Evolutionary conservation across 2,329 filamentous ascomycete genomes (phyloP).

Genomic region (Aphanoascus verrucosus): DNA sequence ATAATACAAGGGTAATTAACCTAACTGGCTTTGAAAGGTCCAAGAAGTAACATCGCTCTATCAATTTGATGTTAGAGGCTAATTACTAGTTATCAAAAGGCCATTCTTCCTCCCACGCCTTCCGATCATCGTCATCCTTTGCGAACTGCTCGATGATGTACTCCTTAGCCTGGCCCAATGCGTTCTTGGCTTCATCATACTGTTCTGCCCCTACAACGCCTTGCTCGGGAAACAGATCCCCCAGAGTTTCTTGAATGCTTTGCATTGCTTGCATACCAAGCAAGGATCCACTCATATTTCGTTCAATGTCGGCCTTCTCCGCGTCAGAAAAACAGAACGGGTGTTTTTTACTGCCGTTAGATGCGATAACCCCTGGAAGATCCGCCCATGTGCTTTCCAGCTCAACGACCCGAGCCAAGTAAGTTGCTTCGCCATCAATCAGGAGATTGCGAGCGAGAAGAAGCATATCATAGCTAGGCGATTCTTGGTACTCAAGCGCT

Average conservation of each 20-base stretch:
- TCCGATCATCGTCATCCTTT: slow-evolving; percentile 4
- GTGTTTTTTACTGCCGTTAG: neutral
- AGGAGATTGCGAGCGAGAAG: slow-evolving; percentile 12
- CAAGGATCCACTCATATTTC: slow-evolving; percentile 2
- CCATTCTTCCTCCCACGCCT: slow-evolving; percentile 11
- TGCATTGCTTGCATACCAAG: slow-evolving; percentile 14
- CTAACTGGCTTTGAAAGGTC: too few species aligned
- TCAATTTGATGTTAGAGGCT: too few species aligned
- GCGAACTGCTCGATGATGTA: slow-evolving; percentile 12
- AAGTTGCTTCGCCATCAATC: slow-evolving; percentile 12
- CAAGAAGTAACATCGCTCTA: too few species aligned
- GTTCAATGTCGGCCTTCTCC: slow-evolving; percentile 11
- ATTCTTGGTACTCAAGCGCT: slow-evolving; percentile 12
- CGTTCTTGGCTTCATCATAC: slow-evolving; percentile 12
- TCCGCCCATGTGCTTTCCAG: neutral
- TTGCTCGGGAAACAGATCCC: slow-evolving; percentile 13
- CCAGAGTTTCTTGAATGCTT: slow-evolving; percentile 7
- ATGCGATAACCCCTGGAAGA: neutral
- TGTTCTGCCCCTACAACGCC: slow-evolving; percentile 12
- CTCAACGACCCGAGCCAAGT: slow-evolving; percentile 1
- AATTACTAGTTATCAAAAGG: slow-evolving; percentile 12
- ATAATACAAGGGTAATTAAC: too few species aligned
- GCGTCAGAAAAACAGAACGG: slow-evolving; percentile 8
- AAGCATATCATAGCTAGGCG: slow-evolving; percentile 7
- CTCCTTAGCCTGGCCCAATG: slow-evolving; percentile 11